Evolutionary conservation across 2,329 filamentous ascomycete species (phyloP).

Genomic region (Alternaria novae-zelandiae): DNA sequence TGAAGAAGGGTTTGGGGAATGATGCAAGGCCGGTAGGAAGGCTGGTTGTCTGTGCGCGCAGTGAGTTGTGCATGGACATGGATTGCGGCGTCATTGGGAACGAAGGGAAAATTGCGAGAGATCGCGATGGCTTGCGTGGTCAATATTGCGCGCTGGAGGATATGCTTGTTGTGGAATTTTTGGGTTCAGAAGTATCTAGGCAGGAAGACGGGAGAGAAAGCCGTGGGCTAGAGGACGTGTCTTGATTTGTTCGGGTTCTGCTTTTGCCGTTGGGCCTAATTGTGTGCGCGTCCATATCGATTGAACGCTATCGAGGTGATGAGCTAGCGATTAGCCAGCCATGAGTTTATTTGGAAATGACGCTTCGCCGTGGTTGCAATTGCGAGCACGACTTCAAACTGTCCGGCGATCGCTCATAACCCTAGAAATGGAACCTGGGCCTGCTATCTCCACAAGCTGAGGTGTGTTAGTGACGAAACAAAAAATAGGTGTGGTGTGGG

Average conservation of each 20-base stretch:
- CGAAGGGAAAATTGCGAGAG: constrained; percentile 14
- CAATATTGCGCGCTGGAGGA: background rate
- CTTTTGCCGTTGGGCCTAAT: constrained; percentile 8
- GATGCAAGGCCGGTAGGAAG: constrained; percentile 24
- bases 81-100: constrained; percentile 19
- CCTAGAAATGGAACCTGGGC: constrained; percentile 84
- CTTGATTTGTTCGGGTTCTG: constrained; percentile 6
- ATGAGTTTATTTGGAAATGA: background rate
- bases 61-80: constrained; percentile 26
- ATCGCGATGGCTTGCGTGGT: constrained; percentile 12
- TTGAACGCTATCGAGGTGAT: background rate
- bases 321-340: constrained; percentile 7
- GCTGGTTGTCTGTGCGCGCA: constrained; percentile 27
- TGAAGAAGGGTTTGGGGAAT: constrained; percentile 15
- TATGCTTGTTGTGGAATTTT: background rate
- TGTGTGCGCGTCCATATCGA: background rate
- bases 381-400: constrained; percentile 61
- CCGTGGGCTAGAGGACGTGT: background rate
- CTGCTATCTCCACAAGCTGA: constrained; percentile 85
- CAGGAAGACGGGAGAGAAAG: background rate
- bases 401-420: constrained; percentile 97
- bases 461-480: constrained; percentile 19
- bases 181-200: background rate
- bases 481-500: background rate
- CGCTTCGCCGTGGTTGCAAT: background rate